These are phyloP conservation scores for Rhizopus arrhizus DNA, from an alignment of 371 early-diverging fungal species.

Conservation along the genomic window DNA sequence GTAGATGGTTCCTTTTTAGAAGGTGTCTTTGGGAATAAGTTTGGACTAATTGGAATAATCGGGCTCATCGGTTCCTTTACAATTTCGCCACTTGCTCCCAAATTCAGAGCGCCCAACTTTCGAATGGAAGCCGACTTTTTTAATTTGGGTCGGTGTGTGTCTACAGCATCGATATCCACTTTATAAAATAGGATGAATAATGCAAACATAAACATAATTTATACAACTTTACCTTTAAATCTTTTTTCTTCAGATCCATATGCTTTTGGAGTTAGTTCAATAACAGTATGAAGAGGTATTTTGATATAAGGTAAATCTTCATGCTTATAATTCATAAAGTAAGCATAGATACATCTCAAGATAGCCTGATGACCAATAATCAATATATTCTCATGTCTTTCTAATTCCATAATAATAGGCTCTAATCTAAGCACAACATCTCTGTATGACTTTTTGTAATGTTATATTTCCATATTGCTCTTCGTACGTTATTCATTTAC, in stretches of 20 bases:
- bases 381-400: slow-evolving; percentile 92
- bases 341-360: slow-evolving; percentile 90
- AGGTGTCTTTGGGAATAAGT: slow-evolving; percentile 35
- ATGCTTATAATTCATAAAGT: slow-evolving; percentile 88
- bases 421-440: slow-evolving; percentile 68
- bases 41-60: slow-evolving; percentile 51
- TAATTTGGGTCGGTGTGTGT: slow-evolving; percentile 75
- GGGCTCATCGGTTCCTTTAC: slow-evolving; percentile 50
- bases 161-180: slow-evolving; percentile 85
- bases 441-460: slow-evolving; percentile 67
- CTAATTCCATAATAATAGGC: slow-evolving; percentile 94
- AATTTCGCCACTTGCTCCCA: slow-evolving; percentile 57
- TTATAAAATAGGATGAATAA: slow-evolving; percentile 1
- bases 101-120: slow-evolving; percentile 12
- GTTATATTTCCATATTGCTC: not conserved
- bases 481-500: slow-evolving; percentile 20
- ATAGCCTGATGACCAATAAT: slow-evolving; percentile 96
- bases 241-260: slow-evolving; percentile 91
- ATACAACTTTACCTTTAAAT: slow-evolving; percentile 55
- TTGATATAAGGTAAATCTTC: slow-evolving; percentile 95
- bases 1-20: slow-evolving; percentile 3
- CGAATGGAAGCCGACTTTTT: slow-evolving; percentile 15
- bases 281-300: slow-evolving; percentile 95
- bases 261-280: slow-evolving; percentile 92
- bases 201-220: not conserved